Evolutionary conservation across 2,329 filamentous ascomycete genomes (phyloP), one percentile per base, ranked within the genome.

Genomic region (Dactylonectria estremocensis): DNA sequence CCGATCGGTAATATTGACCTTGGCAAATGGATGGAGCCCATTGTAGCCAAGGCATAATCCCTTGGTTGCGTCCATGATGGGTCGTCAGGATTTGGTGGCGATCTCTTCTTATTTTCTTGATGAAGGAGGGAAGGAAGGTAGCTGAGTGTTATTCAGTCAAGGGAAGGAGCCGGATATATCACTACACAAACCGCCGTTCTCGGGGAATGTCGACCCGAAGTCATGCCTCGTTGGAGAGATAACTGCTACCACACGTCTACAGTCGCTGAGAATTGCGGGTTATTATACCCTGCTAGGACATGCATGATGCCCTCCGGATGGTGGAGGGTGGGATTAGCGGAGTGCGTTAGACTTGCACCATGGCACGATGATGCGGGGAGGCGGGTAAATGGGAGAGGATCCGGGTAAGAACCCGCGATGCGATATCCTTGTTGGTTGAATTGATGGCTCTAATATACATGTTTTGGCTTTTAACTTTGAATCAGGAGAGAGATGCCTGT

Each of bases 11-110:
- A 90, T 82, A 24, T 83, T 75, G 55, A 89, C 82, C 65, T 82
- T 79, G 43, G 86, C 83, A 78, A 90, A 90, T 20, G 88, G 88
- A 72, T 90, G 88, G n/a, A 80, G 74, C 66, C 79, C 82, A 69
- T 83, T 72, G 75, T 89, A 89, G 71, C 87, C 87, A 6, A 90
- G 81, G 46, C 75, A 77, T 20, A 79, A 68, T 20, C 69, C 68
- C 53, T 69, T 69, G 13, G 58, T 63, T n/a, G 70, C 35, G 46
- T 66, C 40, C 74, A 76, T 76, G 24, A n/a, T 68, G 62, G 43
- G n/a, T 40, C 14, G 18, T 50, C 8, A 37, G 28, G 20, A 18
- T 43, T 3, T 9, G 8, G 40, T 43, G 11, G 35, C 28, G 35
- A 37, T 35, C 46, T 24, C 13, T 9, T 22, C 20, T 13, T 18